phyloP scores from a whole-genome alignment of 2,329 filamentous ascomycete genomes.

The Karstenula rhodostoma region DNA sequence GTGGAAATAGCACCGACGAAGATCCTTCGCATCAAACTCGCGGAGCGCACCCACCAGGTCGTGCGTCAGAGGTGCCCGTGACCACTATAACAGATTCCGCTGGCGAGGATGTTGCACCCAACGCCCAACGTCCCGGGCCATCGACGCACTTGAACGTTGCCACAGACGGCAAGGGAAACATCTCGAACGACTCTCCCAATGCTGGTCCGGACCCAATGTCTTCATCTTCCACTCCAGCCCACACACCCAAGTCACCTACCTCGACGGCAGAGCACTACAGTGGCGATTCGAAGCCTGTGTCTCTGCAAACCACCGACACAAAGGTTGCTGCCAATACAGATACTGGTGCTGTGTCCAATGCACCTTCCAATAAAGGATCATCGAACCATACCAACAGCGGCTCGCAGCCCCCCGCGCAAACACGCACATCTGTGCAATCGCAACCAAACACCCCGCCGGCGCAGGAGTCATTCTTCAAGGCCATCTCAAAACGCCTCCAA shows the following conservation, averaged over 20 bases:
- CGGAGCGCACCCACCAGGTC: neutral
- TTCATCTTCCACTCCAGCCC: neutral
- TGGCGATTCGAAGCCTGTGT: slow-evolving; percentile 14
- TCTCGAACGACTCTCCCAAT: neutral
- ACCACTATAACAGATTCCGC: neutral
- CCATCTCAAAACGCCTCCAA: slow-evolving; percentile 89
- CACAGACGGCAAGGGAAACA: neutral
- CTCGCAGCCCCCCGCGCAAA: slow-evolving; percentile 26
- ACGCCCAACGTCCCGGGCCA: neutral
- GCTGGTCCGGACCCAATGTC: slow-evolving; percentile 6
- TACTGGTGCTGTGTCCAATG: slow-evolving; percentile 16
- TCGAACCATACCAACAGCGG: slow-evolving; percentile 30
- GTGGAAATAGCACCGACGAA: neutral
- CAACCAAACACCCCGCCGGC: slow-evolving; percentile 75
- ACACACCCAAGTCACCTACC: slow-evolving; percentile 12
- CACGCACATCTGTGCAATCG: slow-evolving; percentile 47
- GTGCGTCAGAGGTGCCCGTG: neutral
- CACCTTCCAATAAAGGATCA: slow-evolving; percentile 12
- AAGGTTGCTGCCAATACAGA: slow-evolving; percentile 25
- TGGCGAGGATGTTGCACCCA: neutral
- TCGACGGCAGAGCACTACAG: slow-evolving; percentile 15
- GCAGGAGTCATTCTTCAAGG: slow-evolving; percentile 98
- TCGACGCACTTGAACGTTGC: neutral
- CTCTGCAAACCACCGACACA: slow-evolving; percentile 18
- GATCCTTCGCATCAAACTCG: neutral